Base-by-base conservation (phyloP, 2,329 filamentous ascomycete species). In the Tolypocladium ophioglossoides region DNA sequence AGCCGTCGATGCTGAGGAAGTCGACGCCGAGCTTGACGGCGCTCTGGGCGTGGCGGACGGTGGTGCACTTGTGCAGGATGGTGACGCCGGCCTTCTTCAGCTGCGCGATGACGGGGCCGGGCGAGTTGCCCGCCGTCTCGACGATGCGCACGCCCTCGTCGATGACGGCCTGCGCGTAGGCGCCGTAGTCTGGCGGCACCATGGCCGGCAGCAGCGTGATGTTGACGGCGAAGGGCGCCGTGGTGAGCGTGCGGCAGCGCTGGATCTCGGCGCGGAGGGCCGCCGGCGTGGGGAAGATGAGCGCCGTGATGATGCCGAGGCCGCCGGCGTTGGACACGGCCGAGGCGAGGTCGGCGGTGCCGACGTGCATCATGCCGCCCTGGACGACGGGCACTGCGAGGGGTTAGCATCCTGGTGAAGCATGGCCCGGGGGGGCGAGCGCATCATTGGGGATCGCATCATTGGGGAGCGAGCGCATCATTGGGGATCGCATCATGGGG, bases 11-110 rank as follows among this genome's bases (percentile, higher is more conserved):
- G 61, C 86, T 91, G 55, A 99, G 75, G 73, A 99, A 97, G 72
- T 99, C 94, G 5, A 96, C 94, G 59, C 94, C 94, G 40, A 97
- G 84, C 73, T 95, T 96, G 56, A 95, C 80, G 50, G 94, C 94
- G 60, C 87, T 91, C 70, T 90, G 83, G 22, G 94, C 94, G 69
- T 99, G 94, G 54, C 91, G 79, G 73, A 99, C 95, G 6, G 90
- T 95, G 10, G 94, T 99, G 78, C 94, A 97, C 76, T 99, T 99
- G 81, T 99, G 94, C 54, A 99, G 76, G 63, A 99, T 84, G 54
- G 81, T 92, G 64, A 82, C 81, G 54, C 83, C 84, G 7, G 85
- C 87, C 57, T 80, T 80, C 75, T 97, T 99, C 53, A 99, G 80
- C 76, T 90, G 83, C 67, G 82, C 78, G 70, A 99, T 97, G 59